phyloP scores from a whole-genome alignment of 148 eudicot species.

The Cornus suecica region DNA sequence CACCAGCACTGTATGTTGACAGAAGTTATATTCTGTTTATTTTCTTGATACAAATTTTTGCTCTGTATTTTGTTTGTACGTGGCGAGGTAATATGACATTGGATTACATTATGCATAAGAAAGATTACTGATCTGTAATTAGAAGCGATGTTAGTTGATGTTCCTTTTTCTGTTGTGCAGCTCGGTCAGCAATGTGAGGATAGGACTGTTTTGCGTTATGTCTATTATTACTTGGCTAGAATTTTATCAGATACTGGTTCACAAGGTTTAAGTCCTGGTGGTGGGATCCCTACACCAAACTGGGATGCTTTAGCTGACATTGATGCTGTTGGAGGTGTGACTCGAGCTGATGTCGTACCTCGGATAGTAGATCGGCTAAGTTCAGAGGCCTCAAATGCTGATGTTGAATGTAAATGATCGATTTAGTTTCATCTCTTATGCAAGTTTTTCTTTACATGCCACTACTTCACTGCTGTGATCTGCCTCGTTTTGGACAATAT shows the following conservation, averaged over 20 bases:
- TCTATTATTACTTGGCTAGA: constrained; percentile 95
- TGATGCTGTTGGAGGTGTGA: constrained; percentile 94
- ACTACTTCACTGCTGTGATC: not conserved
- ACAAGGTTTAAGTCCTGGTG: constrained; percentile 87
- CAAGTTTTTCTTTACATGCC: constrained; percentile 9
- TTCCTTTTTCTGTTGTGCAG: constrained; percentile 35
- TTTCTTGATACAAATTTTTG: not conserved
- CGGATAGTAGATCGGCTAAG: constrained; percentile 75
- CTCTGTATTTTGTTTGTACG: not conserved
- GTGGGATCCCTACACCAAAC: constrained; percentile 98
- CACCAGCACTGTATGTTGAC: not conserved
- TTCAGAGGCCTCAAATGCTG: constrained; percentile 73
- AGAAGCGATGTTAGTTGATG: not conserved
- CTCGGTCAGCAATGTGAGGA: constrained; percentile 98
- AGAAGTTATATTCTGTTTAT: not conserved
- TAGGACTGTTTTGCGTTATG: constrained; percentile 86
- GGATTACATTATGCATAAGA: not conserved
- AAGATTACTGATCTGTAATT: not conserved
- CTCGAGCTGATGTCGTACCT: constrained; percentile 98
- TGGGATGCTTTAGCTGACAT: constrained; percentile 99
- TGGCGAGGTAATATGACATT: not conserved
- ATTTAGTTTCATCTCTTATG: not conserved
- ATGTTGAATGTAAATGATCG: constrained; percentile 67
- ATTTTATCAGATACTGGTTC: constrained; percentile 90
- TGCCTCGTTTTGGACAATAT: not conserved